Evolutionary conservation across 495 filamentous ascomycete species (phyloP).

Genomic region (Aspergillus asperescens): DNA sequence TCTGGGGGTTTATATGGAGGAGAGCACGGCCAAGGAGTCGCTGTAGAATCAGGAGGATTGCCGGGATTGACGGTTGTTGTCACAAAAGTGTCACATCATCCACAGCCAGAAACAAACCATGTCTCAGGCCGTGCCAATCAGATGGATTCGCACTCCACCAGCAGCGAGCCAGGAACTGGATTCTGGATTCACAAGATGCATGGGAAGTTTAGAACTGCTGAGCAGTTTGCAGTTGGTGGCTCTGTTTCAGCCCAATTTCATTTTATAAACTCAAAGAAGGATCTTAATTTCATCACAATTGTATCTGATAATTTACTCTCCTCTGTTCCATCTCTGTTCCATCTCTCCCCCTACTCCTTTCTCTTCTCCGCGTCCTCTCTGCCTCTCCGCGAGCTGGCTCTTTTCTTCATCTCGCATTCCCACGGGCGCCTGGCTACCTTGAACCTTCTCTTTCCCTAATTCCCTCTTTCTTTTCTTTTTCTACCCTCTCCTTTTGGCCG

Average conservation of each 20-base stretch:
- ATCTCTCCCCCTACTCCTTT: background rate
- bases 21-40: no score
- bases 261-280: background rate
- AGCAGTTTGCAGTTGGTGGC: slow-evolving; percentile 1
- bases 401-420: slow-evolving; percentile 3
- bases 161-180: background rate
- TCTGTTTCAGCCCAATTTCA: slow-evolving; percentile 16
- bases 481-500: slow-evolving; percentile 13
- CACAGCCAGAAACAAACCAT: slow-evolving; percentile 32
- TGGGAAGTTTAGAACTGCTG: background rate
- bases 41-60: background rate
- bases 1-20: no score
- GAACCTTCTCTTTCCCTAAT: slow-evolving; percentile 9
- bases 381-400: background rate
- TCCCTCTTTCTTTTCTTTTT: slow-evolving; percentile 10
- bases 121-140: slow-evolving; percentile 33
- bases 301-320: background rate
- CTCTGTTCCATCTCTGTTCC: slow-evolving; percentile 2
- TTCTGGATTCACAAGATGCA: background rate
- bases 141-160: slow-evolving; percentile 20
- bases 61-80: slow-evolving; percentile 9
- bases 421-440: no score
- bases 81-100: slow-evolving; percentile 25
- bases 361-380: slow-evolving; percentile 4
- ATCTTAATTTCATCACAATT: background rate